Evolutionary conservation across 192 early-diverging fungal species (phyloP).

Genomic region (Umbelopsis sp.): DNA sequence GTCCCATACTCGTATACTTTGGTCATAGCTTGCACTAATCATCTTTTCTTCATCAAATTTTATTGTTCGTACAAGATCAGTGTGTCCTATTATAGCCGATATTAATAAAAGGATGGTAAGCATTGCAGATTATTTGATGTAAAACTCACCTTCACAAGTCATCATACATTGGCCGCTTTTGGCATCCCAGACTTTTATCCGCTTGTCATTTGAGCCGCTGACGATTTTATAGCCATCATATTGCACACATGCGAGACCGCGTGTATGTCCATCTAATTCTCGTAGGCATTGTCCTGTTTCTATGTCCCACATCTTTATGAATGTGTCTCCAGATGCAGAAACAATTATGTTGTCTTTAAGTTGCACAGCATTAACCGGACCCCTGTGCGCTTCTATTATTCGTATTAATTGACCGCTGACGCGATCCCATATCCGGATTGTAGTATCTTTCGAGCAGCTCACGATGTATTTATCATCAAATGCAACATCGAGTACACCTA

Average conservation of each 20-base stretch:
- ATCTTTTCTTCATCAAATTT: slow-evolving; percentile 74
- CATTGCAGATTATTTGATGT: background rate
- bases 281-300: slow-evolving; percentile 65
- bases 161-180: slow-evolving; percentile 54
- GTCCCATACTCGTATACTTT: slow-evolving; percentile 96
- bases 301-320: slow-evolving; percentile 85
- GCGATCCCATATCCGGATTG: slow-evolving; percentile 89
- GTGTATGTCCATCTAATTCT: slow-evolving; percentile 72
- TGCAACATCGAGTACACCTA: slow-evolving; percentile 86
- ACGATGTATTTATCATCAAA: slow-evolving; percentile 80
- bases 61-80: slow-evolving; percentile 81
- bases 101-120: background rate
- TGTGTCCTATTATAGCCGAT: slow-evolving; percentile 55
- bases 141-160: slow-evolving; percentile 46
- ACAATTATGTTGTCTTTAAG: slow-evolving; percentile 65
- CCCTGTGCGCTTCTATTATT: slow-evolving; percentile 82
- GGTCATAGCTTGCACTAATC: slow-evolving; percentile 92
- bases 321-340: slow-evolving; percentile 84
- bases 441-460: slow-evolving; percentile 92
- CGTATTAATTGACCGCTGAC: slow-evolving; percentile 62
- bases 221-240: slow-evolving; percentile 85
- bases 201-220: slow-evolving; percentile 80
- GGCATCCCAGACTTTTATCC: slow-evolving; percentile 79
- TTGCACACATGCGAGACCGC: slow-evolving; percentile 89
- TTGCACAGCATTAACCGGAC: slow-evolving; percentile 97